Evolutionary conservation across 2,329 filamentous ascomycete genomes (phyloP).

Genomic region (Diaporthe batatas): DNA sequence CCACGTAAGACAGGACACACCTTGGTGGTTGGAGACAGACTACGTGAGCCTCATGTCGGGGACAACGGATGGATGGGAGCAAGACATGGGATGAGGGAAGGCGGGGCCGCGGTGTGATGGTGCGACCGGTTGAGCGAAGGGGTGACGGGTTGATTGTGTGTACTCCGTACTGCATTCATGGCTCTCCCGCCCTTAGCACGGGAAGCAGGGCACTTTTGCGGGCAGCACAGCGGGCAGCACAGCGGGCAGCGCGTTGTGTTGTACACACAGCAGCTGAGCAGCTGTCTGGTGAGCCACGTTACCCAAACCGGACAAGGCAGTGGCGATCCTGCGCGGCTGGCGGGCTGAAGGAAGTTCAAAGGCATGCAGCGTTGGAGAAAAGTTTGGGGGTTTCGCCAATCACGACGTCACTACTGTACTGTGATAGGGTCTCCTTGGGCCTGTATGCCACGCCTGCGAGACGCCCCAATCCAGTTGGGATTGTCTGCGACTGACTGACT

Average conservation of each 20-base stretch:
- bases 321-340: constrained; percentile 24
- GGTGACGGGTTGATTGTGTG: constrained; percentile 16
- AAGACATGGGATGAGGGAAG: constrained; percentile 9
- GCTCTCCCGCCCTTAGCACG: constrained; percentile 21
- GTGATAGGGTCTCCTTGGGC: too few species aligned
- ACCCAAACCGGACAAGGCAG: constrained; percentile 17
- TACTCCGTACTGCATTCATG: background rate
- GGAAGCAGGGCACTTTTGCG: background rate
- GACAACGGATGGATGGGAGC: constrained; percentile 1
- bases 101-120: constrained; percentile 27
- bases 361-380: constrained; percentile 19
- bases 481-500: background rate
- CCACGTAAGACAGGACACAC: constrained; percentile 21
- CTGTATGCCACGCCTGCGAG: background rate
- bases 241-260: constrained; percentile 15
- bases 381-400: constrained; percentile 18
- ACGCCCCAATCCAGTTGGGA: background rate
- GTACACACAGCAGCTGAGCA: constrained; percentile 5
- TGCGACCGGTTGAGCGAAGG: constrained; percentile 13
- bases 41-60: constrained; percentile 31
- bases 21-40: constrained; percentile 9
- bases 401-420: constrained; percentile 8
- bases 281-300: constrained; percentile 19
- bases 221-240: too few species aligned
- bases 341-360: background rate